Conservation (phyloP, 2,329 filamentous ascomycete genomes). For the Beauveria sp. region DNA sequence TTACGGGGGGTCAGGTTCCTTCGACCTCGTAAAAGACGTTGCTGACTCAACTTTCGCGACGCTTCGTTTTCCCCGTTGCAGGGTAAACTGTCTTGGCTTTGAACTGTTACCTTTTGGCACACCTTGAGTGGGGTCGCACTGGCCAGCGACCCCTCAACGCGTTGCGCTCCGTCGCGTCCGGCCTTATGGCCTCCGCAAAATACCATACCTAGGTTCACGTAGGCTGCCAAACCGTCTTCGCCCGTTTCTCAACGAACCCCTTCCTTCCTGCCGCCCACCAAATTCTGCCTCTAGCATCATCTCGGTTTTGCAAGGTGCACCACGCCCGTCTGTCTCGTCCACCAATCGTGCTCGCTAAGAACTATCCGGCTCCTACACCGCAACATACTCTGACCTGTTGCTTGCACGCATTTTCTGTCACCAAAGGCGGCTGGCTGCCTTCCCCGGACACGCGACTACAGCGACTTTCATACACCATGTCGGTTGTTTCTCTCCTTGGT, state of each 20-base stretch:
- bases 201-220: constrained; percentile 1
- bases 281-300: background rate
- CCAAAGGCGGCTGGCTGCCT: background rate
- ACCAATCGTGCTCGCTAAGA: background rate
- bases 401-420: background rate
- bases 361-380: constrained; percentile 1
- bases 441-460: background rate
- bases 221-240: background rate
- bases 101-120: too few relatives aligned
- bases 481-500: constrained; percentile 89
- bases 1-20: too few relatives aligned
- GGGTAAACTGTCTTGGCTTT: too few relatives aligned
- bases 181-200: constrained; percentile 10
- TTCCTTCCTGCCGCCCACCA: background rate
- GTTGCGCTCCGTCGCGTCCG: constrained; percentile 22
- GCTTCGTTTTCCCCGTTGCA: too few relatives aligned
- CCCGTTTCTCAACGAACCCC: background rate
- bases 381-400: background rate
- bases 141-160: constrained; percentile 23
- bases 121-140: background rate
- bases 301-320: background rate
- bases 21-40: too few relatives aligned
- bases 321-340: background rate
- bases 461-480: constrained; percentile 51
- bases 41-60: too few relatives aligned